Evolutionary conservation across 1,139 yeast genomes (phyloP), one percentile per base, ranked within the genome.

Genomic region (Kazachstania sp.): DNA sequence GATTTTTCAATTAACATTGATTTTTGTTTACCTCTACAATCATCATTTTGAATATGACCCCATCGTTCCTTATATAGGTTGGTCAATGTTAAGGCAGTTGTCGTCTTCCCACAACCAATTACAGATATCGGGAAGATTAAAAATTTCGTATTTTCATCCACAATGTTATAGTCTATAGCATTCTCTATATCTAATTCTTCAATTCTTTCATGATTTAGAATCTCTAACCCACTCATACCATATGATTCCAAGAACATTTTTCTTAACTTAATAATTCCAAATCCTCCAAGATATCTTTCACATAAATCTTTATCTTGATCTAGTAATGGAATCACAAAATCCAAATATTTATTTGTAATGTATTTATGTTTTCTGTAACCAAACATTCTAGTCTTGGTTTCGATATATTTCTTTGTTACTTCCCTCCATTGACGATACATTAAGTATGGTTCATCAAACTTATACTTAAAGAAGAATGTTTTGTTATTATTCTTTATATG

Each of bases 91-190:
- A 76, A 65, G 3, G 87, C 78, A 0, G 86, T 77, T 0, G 97
- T 87, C 0, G 97, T 88, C 62, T 94, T 94, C 8, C 99, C 99
- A 64, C 97, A 87, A 0, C 97, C 98, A 45, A 92, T 77, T 0
- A 96, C 87, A 0, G 97, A 88, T 13, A 90, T 79, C 0, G 97
- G 94, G 1, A 88, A 75, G 1, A 94, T 59, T 0, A 86, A 74
- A 59, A 78, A 86, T 58, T 79, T 80, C 9, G 68, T 65, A 1
- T 56, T 47, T 36, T 62, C 63, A 48, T 68, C 69, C 1, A 69
- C 61, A 32, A 47, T 60, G 38, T 65, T 51, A 44, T 52, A 52
- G 30, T 64, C 62, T 3, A 62, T 46, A 0, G 68, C 53, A 49
- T 67, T 65, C 29, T 60, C 49, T 12, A 58, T 48, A 43, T 70